phyloP scores from a whole-genome alignment of 1,139 yeast genomes.

The Debaryomyces subglobosus region DNA sequence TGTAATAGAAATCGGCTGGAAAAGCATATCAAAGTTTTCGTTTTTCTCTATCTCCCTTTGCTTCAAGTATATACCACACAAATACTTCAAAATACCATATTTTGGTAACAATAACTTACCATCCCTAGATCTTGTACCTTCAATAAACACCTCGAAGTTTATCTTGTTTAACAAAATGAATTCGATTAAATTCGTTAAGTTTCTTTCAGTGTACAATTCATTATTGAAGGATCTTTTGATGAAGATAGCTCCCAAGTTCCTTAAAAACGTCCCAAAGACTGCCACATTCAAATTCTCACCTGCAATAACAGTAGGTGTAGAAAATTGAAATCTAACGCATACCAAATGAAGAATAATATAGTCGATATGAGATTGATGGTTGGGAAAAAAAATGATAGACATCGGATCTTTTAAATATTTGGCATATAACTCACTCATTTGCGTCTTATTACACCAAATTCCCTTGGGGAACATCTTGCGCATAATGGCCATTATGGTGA shows the following conservation, averaged over 20 bases:
- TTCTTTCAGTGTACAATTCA: constrained; percentile 59
- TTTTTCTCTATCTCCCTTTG: constrained; percentile 49
- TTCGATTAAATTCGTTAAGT: constrained; percentile 58
- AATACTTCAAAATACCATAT: constrained; percentile 61
- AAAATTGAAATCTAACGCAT: constrained; percentile 57
- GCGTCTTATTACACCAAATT: constrained; percentile 42
- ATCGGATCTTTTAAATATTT: constrained; percentile 44
- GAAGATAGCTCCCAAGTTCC: constrained; percentile 50
- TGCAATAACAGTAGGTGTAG: constrained; percentile 65
- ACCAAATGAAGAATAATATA: constrained; percentile 64
- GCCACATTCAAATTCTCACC: constrained; percentile 72
- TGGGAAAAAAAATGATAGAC: constrained; percentile 48
- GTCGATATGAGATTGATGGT: constrained; percentile 70
- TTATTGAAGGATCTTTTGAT: constrained; percentile 50
- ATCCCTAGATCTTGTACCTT: constrained; percentile 69
- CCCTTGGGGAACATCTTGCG: constrained; percentile 48
- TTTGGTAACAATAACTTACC: constrained; percentile 68
- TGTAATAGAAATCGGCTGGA: constrained; percentile 63
- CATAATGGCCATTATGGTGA: constrained; percentile 40
- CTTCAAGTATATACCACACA: constrained; percentile 48
- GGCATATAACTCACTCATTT: constrained; percentile 33
- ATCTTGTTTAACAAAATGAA: constrained; percentile 53
- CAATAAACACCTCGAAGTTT: constrained; percentile 65
- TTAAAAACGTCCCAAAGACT: constrained; percentile 52
- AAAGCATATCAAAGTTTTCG: constrained; percentile 41